Percentiles rank a stretch among this genome's conserved stretches.
Conservation (phyloP, 345 rosid genomes). For the Lepidium didymum region DNA sequence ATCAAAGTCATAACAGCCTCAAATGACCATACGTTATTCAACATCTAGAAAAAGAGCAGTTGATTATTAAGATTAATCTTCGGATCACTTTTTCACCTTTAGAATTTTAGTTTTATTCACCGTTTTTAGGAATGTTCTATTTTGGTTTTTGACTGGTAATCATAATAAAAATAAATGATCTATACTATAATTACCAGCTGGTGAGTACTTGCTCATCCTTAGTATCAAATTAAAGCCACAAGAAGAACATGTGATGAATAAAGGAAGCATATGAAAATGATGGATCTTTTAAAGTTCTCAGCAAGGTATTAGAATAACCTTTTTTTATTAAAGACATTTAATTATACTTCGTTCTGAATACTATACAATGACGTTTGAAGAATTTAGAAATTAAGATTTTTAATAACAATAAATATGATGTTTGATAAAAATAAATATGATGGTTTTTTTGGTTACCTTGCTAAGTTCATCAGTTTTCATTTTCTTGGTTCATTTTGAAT, state of each 20-base stretch:
- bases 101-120: background rate
- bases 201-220: no score
- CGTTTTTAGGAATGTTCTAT: background rate
- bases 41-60: background rate
- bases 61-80: background rate
- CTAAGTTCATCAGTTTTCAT: no score
- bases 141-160: background rate
- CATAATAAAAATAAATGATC: no score
- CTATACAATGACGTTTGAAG: background rate
- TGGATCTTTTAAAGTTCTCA: background rate
- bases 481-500: no score
- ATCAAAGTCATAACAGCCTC: background rate
- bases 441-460: no score
- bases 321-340: background rate
- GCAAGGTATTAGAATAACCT: conserved; percentile 27
- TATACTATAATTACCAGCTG: no score
- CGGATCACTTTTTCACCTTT: background rate
- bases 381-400: background rate
- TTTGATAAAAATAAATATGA: background rate
- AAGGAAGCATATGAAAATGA: background rate
- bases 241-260: background rate
- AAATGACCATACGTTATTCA: background rate
- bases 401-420: background rate
- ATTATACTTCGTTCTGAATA: background rate
- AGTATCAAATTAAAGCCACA: no score